These are phyloP conservation scores for Delitschia confertaspora DNA, from an alignment of 495 filamentous ascomycete species.

Conservation along the genomic window DNA sequence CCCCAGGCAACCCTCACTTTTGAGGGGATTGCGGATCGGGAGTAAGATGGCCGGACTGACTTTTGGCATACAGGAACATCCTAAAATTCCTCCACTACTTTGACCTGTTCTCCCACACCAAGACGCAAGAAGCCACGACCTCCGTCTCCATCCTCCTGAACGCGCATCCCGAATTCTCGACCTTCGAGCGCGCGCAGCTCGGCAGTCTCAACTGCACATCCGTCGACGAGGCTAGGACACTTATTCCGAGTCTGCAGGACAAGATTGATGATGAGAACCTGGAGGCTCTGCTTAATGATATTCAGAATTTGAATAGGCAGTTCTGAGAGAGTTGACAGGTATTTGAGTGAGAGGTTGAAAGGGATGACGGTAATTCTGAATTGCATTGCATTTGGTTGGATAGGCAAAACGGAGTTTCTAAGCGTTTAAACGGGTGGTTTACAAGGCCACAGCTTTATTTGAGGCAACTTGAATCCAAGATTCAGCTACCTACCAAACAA, in stretches of 20 bases:
- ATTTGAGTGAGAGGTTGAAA: too few relatives aligned
- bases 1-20: slow-evolving; percentile 19
- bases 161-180: slow-evolving; percentile 65
- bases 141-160: slow-evolving; percentile 77
- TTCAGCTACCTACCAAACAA: too few relatives aligned
- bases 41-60: neutral
- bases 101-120: slow-evolving; percentile 88
- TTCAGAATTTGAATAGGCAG: slow-evolving; percentile 51
- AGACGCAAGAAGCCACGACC: slow-evolving; percentile 86
- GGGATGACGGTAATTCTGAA: too few relatives aligned
- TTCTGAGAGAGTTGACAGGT: too few relatives aligned
- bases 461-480: too few relatives aligned
- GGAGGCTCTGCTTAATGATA: slow-evolving; percentile 79
- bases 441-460: too few relatives aligned
- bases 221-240: slow-evolving; percentile 89
- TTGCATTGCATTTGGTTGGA: too few relatives aligned
- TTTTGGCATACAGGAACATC: slow-evolving; percentile 45
- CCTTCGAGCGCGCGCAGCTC: slow-evolving; percentile 88
- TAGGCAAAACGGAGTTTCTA: too few relatives aligned
- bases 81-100: slow-evolving; percentile 84
- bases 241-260: slow-evolving; percentile 80
- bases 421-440: too few relatives aligned
- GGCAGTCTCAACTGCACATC: slow-evolving; percentile 88
- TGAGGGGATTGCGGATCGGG: neutral
- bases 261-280: slow-evolving; percentile 85